Conservation (phyloP, 2,329 filamentous ascomycete genomes). For the Sporothrix mexicana region DNA sequence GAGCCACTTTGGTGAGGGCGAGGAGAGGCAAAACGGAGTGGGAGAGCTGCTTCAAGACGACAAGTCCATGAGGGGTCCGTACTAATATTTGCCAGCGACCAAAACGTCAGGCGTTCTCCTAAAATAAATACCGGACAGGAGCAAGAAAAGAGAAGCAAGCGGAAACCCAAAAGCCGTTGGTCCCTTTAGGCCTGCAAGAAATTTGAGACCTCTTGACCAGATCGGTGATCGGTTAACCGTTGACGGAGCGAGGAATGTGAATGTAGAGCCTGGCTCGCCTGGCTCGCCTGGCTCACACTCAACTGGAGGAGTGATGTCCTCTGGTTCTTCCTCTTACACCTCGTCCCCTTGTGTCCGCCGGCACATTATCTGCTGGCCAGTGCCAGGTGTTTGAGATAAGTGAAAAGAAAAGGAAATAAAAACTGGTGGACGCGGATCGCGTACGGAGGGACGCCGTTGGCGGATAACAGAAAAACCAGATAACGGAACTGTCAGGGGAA, state of each 20-base stretch:
- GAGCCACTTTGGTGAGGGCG: background rate
- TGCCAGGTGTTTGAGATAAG: background rate
- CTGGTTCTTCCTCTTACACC: conserved; percentile 28
- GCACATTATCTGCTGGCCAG: conserved; percentile 18
- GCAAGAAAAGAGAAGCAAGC: too few relatives aligned
- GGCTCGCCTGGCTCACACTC: background rate
- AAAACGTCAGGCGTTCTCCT: background rate
- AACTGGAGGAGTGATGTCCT: background rate
- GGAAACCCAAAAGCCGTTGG: background rate
- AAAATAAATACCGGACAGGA: background rate
- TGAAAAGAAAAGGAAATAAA: background rate
- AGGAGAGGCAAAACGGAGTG: background rate
- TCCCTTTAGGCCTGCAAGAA: background rate
- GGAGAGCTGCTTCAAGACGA: background rate
- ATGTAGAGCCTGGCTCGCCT: background rate
- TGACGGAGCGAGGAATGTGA: conserved; percentile 2
- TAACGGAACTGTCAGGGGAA: background rate
- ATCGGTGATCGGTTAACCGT: background rate
- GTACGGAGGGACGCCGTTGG: background rate
- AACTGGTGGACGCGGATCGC: background rate
- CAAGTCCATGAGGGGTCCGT: conserved; percentile 18
- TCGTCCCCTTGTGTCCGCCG: conserved; percentile 19
- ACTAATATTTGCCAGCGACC: background rate
- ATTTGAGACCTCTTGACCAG: too few relatives aligned
- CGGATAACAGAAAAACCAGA: background rate